phyloP scores from a whole-genome alignment of 2,329 filamentous ascomycete species.

The Hirsutella thompsonii region DNA sequence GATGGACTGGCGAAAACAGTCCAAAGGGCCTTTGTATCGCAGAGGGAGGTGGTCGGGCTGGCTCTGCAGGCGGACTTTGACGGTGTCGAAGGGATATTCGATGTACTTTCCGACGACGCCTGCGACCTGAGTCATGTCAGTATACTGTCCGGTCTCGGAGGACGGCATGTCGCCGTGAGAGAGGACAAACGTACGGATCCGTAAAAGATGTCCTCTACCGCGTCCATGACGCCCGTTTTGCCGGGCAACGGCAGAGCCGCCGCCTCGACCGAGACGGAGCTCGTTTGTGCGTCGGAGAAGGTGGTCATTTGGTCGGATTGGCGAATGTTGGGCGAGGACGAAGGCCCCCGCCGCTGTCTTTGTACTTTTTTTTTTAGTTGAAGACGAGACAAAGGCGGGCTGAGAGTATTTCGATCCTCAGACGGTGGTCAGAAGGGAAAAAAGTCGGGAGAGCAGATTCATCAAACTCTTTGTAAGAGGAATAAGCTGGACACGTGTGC shows the following conservation, averaged over 20 bases:
- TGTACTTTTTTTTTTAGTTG: too few species aligned
- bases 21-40: slow-evolving; percentile 72
- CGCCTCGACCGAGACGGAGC: slow-evolving; percentile 15
- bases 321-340: background rate
- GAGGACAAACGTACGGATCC: slow-evolving; percentile 55
- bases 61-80: slow-evolving; percentile 96
- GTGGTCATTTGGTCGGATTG: background rate
- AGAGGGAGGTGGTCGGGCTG: slow-evolving; percentile 75
- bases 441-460: too few species aligned
- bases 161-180: background rate
- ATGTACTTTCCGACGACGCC: slow-evolving; percentile 90
- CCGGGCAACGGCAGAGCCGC: slow-evolving; percentile 15
- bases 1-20: slow-evolving; percentile 86
- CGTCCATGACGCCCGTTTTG: slow-evolving; percentile 42
- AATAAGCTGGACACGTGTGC: too few species aligned
- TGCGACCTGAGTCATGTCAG: slow-evolving; percentile 41
- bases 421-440: too few species aligned
- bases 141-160: background rate
- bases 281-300: slow-evolving; percentile 15
- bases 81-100: slow-evolving; percentile 96
- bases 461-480: too few species aligned
- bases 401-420: too few species aligned
- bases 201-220: slow-evolving; percentile 75
- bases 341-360: background rate
- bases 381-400: too few species aligned